Percentiles rank a stretch among this genome's conserved stretches.
Evolutionary conservation across 257 asterid genomes (phyloP).

Genomic region (Marsdenia floribunda): DNA sequence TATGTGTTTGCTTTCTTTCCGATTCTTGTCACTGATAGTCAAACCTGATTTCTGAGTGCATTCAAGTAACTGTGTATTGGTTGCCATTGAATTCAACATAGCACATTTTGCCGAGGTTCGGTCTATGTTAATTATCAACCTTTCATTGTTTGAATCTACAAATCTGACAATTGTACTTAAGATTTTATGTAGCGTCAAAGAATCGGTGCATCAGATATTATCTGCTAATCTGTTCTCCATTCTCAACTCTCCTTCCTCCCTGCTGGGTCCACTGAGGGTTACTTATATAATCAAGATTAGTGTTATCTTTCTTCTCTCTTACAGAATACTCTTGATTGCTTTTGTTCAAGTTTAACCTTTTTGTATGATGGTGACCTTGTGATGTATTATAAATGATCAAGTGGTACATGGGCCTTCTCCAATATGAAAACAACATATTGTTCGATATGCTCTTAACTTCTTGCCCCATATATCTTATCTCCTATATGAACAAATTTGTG

Average conservation of each 20-base stretch:
- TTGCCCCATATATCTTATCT: background rate
- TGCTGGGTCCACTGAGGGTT: background rate
- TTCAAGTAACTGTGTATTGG: background rate
- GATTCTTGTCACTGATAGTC: background rate
- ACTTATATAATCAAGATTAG: background rate
- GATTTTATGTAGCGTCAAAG: background rate
- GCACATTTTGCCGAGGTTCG: background rate
- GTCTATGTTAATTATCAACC: constrained; percentile 7
- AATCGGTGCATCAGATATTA: background rate
- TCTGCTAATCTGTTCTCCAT: constrained; percentile 6
- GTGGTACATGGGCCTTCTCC: background rate
- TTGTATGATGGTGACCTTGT: background rate
- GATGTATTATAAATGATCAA: background rate
- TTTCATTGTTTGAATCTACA: background rate
- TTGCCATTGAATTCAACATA: background rate
- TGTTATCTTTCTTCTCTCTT: background rate
- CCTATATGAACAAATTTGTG: background rate
- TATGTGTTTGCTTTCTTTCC: background rate
- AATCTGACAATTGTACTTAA: background rate
- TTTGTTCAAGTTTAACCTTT: background rate
- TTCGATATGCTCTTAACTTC: background rate
- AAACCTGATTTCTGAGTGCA: background rate
- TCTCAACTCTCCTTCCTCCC: background rate
- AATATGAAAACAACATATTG: background rate
- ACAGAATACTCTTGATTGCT: background rate